These are phyloP conservation scores for Umbelopsis isabellina DNA, from an alignment of 192 early-diverging fungal species.

Conservation along the genomic window DNA sequence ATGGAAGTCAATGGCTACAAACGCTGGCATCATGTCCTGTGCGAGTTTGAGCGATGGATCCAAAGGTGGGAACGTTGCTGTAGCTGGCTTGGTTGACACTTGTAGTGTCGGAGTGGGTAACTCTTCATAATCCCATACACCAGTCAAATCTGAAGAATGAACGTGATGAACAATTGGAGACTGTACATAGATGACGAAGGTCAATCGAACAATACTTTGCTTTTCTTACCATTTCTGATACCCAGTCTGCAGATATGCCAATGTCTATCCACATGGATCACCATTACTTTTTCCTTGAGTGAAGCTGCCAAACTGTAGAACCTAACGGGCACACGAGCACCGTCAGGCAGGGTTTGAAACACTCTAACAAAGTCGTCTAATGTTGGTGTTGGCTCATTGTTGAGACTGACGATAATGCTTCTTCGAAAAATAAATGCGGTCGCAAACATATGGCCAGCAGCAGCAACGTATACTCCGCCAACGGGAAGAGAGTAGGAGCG, in stretches of 20 bases:
- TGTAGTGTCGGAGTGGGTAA: conserved; percentile 61
- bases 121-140: conserved; percentile 77
- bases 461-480: conserved; percentile 78
- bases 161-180: background rate
- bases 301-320: conserved; percentile 81
- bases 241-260: conserved; percentile 83
- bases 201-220: background rate
- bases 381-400: conserved; percentile 59
- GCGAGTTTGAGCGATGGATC: conserved; percentile 74
- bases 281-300: conserved; percentile 74
- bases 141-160: conserved; percentile 56
- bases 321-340: conserved; percentile 50
- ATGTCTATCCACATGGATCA: conserved; percentile 82
- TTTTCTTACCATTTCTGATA: conserved; percentile 64
- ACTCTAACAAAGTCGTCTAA: conserved; percentile 67
- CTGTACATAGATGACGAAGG: background rate
- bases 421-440: conserved; percentile 63
- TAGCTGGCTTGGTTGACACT: conserved; percentile 53
- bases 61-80: conserved; percentile 74
- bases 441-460: conserved; percentile 65
- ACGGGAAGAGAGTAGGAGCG: conserved; percentile 66
- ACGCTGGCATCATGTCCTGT: conserved; percentile 73
- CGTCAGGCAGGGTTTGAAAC: conserved; percentile 60
- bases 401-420: conserved; percentile 63
- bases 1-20: conserved; percentile 79